These are phyloP conservation scores for Pseudocercospora pini-densiflorae DNA, from an alignment of 2,329 filamentous ascomycete genomes.

Conservation along the genomic window DNA sequence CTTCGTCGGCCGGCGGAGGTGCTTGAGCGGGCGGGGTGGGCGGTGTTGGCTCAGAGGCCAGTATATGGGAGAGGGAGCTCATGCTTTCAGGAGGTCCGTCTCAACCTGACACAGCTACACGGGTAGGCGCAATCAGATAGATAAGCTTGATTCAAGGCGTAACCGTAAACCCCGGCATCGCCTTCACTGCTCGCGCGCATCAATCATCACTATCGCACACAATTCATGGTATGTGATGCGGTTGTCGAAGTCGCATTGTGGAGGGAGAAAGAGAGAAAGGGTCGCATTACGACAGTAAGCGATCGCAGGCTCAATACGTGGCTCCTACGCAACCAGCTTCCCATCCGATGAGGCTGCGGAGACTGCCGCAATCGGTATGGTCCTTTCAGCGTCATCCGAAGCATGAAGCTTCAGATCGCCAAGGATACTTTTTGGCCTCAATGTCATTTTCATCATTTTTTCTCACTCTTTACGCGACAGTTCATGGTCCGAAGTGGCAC, in stretches of 20 bases:
- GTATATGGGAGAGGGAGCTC: slow-evolving; percentile 21
- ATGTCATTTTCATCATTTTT: not conserved
- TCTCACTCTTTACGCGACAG: not conserved
- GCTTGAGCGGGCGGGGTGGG: slow-evolving; percentile 18
- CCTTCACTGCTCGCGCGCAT: not conserved
- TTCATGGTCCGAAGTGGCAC: not conserved
- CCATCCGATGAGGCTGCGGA: not conserved
- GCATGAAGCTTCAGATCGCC: not conserved
- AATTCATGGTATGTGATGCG: not conserved
- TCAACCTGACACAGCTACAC: not conserved
- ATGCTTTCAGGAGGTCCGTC: slow-evolving; percentile 8
- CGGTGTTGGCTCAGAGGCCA: slow-evolving; percentile 14
- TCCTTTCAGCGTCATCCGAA: not conserved
- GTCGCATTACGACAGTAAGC: not conserved
- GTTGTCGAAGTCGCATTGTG: not conserved
- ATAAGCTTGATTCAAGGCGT: not conserved
- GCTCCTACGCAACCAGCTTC: not conserved
- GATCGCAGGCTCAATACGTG: not conserved
- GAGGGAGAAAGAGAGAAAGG: not conserved
- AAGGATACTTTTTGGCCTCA: not conserved
- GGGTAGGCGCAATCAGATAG: not conserved
- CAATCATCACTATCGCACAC: not conserved
- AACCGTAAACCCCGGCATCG: not conserved
- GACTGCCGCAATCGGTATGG: not conserved
- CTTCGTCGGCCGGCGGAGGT: slow-evolving; percentile 12